Conservation (phyloP, 805 yeast genomes). For the Starmerella asiatica region DNA sequence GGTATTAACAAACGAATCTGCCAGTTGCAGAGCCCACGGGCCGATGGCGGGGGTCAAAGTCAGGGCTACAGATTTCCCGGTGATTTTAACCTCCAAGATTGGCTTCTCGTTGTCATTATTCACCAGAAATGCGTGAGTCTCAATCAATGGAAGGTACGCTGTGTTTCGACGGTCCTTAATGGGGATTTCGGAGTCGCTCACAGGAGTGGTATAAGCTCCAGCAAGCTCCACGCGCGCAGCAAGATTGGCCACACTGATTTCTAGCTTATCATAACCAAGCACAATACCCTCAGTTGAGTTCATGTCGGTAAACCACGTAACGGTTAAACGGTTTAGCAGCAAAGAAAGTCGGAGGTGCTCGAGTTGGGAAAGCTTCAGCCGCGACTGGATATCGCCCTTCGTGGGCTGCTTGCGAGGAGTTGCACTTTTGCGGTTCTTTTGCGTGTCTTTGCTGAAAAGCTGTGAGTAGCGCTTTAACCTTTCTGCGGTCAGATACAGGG, state of each 20-base stretch:
- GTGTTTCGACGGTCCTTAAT: conserved; percentile 23
- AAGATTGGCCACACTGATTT: conserved; percentile 46
- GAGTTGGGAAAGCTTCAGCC: conserved; percentile 1
- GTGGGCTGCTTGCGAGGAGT: not conserved
- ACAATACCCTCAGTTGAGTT: conserved; percentile 50
- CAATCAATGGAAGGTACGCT: conserved; percentile 23
- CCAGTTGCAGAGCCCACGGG: conserved; percentile 38
- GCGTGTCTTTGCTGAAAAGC: not conserved
- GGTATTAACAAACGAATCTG: conserved; percentile 31
- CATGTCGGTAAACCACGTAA: conserved; percentile 48
- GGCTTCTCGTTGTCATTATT: conserved; percentile 5
- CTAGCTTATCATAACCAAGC: conserved; percentile 61
- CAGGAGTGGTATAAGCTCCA: conserved; percentile 59
- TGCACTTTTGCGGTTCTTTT: no score
- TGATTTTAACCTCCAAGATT: conserved; percentile 14
- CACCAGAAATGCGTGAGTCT: conserved; percentile 13
- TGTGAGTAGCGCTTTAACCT: conserved; percentile 8
- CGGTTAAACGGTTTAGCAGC: conserved; percentile 39
- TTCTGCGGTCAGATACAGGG: conserved; percentile 13
- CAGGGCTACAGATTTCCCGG: conserved; percentile 23
- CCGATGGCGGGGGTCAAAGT: conserved; percentile 22
- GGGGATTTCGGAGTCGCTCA: not conserved
- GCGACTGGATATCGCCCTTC: not conserved
- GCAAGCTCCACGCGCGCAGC: conserved; percentile 55
- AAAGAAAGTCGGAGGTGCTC: conserved; percentile 9